These are phyloP conservation scores for Shiraia sp. DNA, from an alignment of 2,329 filamentous ascomycete genomes.

Conservation along the genomic window DNA sequence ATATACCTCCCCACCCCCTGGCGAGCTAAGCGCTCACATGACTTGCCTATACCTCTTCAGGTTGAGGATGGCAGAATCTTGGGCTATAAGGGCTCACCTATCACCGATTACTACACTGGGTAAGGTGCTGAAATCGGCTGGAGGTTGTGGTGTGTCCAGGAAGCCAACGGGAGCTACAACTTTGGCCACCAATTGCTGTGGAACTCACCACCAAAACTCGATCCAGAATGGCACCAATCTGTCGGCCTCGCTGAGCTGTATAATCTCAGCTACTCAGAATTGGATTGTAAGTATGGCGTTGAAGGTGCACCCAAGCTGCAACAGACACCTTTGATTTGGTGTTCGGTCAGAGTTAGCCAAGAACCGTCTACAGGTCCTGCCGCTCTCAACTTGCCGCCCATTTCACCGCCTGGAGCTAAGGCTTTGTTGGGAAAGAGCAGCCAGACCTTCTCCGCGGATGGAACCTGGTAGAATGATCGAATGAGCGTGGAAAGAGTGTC, in stretches of 20 bases:
- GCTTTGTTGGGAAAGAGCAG: slow-evolving; percentile 6
- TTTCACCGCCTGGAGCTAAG: not conserved
- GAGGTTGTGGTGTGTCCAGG: slow-evolving; percentile 3
- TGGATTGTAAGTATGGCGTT: slow-evolving; percentile 2
- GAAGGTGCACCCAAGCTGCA: slow-evolving; percentile 22
- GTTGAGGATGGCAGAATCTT: slow-evolving; percentile 10
- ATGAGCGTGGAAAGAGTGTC: too few species aligned
- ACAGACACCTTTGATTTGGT: slow-evolving; percentile 11
- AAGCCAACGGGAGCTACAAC: slow-evolving; percentile 1
- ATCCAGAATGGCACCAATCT: slow-evolving; percentile 9
- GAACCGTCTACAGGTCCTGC: not conserved
- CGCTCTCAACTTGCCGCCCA: not conserved
- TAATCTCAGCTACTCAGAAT: slow-evolving; percentile 10
- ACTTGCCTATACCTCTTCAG: slow-evolving; percentile 10
- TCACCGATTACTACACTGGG: slow-evolving; percentile 2
- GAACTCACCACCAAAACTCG: slow-evolving; percentile 2
- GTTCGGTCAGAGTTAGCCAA: slow-evolving; percentile 16
- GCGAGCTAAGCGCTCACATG: slow-evolving; percentile 8
- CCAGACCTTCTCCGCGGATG: not conserved
- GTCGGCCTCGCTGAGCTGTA: slow-evolving; percentile 27
- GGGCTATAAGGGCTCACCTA: slow-evolving; percentile 8
- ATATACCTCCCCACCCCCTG: slow-evolving; percentile 4
- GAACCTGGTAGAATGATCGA: not conserved
- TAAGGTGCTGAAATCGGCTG: not conserved
- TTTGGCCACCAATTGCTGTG: slow-evolving; percentile 4